phyloP scores from a whole-genome alignment of 345 rosid genomes.

The Melaleuca quinquenervia region DNA sequence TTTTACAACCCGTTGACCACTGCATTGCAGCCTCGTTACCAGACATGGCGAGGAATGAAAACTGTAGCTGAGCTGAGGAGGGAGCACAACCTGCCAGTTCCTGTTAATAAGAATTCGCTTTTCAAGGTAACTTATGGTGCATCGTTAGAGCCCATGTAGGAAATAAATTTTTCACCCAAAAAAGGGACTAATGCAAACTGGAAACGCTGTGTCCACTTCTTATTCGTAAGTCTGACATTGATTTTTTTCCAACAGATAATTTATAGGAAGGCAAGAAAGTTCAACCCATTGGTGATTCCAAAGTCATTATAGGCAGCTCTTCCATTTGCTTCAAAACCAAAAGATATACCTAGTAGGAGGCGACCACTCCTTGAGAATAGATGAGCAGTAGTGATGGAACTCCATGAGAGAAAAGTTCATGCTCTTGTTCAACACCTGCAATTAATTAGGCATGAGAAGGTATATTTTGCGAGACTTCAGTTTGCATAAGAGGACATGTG shows the following conservation, averaged over 20 bases:
- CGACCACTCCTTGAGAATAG: conserved; percentile 38
- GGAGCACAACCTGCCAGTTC: conserved; percentile 53
- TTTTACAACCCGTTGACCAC: conserved; percentile 82
- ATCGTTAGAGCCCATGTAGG: not conserved
- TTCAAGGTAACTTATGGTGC: conserved; percentile 50
- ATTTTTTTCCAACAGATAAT: conserved; percentile 35
- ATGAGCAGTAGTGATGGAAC: conserved; percentile 80
- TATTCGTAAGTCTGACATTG: not conserved
- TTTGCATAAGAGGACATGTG: not conserved
- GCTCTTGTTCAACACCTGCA: conserved; percentile 52
- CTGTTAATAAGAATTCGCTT: conserved; percentile 73
- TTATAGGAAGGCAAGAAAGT: conserved; percentile 65
- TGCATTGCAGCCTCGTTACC: conserved; percentile 73
- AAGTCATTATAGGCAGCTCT: conserved; percentile 56
- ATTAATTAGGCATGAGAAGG: conserved; percentile 51
- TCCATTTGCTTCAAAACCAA: conserved; percentile 79
- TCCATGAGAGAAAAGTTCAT: conserved; percentile 43
- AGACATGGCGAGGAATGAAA: conserved; percentile 90
- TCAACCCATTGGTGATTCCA: conserved; percentile 67
- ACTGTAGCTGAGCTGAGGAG: conserved; percentile 72
- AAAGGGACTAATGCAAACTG: not conserved
- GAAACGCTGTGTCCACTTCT: not conserved
- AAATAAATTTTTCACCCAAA: not conserved
- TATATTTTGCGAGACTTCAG: conserved; percentile 5
- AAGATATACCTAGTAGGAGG: conserved; percentile 39